A percentile compares a stretch with the other conserved stretches of the same genome.
Conservation (phyloP, 208 protist species). For the Trichomonas tenax region DNA sequence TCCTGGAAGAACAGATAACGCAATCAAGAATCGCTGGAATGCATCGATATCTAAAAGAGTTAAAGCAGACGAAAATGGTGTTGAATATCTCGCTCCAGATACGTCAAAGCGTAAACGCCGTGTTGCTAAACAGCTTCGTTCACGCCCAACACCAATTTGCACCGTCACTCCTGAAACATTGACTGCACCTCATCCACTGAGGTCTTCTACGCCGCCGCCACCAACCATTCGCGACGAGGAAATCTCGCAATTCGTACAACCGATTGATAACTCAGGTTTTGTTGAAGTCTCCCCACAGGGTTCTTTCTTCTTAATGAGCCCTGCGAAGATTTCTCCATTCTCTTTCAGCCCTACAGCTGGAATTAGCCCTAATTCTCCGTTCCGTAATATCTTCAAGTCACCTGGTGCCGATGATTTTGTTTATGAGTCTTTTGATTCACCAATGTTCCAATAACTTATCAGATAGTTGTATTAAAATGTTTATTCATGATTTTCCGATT, state of each 20-base stretch:
- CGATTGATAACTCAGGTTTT: neutral
- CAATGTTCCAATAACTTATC: neutral
- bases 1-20: slow-evolving; percentile 13
- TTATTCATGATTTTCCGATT: neutral
- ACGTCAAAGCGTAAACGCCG: neutral
- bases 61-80: neutral
- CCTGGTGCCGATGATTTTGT: neutral
- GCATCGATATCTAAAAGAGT: neutral
- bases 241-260: neutral
- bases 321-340: neutral
- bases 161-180: neutral
- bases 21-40: neutral
- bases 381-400: neutral
- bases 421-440: neutral
- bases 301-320: neutral
- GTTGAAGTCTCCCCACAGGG: neutral
- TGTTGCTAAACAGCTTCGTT: neutral
- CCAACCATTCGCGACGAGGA: neutral
- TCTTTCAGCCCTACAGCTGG: neutral
- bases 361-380: neutral
- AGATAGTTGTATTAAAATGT: neutral
- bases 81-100: neutral
- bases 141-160: neutral
- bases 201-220: neutral
- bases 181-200: neutral